Base-by-base conservation (phyloP, 2,329 filamentous ascomycete species). In the Alternaria tenuissima region DNA sequence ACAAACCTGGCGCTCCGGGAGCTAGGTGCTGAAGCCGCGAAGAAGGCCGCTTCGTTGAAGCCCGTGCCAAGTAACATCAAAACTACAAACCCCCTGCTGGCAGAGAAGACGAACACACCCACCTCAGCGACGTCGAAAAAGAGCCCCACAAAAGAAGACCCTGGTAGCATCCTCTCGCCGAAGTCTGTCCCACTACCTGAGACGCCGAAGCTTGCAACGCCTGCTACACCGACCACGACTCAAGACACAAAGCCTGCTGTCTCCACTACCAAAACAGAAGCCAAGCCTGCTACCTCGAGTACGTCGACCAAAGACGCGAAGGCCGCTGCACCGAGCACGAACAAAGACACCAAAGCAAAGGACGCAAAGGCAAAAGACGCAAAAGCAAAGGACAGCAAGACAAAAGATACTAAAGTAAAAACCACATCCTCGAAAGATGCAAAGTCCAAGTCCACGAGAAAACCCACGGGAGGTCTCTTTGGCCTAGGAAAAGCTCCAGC, bases 1-100 rank as follows among this genome's bases (percentile, higher is more conserved):
- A 71, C 76, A 55, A 76, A 77, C 44, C 71, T 79, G 12, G 76
- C 77, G 1, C 75, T 79, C 43, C 72, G 76, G 26, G 70, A 76
- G 44, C 59, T 78, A 47, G 74, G 75, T 26, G 76, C 75, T 42
- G 71, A 80, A 65, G 76, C 77, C 44, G 76, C 78, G 9, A 74
- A 73, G 43, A 67, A 75, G 18, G 77, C 75, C 6, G 75, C 77
- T 6, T 63, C 73, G 18, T 78, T 76, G 73, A 79, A 76, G 57
- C 69, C 66, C 32, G 53, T 59, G 1, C 76, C 74, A 7, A 61
- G 62, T 12, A 74, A 73, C 34, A 77, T 78, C 54, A 69, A 73
- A 20, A 78, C 74, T 2, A 77, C 75, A 4, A 79, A 77, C 55
- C 76, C 69, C 55, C 67, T 73, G 70, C 67, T 73, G 64, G 68